A percentile compares a stretch with the other conserved stretches of the same genome.
Evolutionary conservation across 495 filamentous ascomycete genomes (phyloP).

Genomic region (Pyrenula aspistea): DNA sequence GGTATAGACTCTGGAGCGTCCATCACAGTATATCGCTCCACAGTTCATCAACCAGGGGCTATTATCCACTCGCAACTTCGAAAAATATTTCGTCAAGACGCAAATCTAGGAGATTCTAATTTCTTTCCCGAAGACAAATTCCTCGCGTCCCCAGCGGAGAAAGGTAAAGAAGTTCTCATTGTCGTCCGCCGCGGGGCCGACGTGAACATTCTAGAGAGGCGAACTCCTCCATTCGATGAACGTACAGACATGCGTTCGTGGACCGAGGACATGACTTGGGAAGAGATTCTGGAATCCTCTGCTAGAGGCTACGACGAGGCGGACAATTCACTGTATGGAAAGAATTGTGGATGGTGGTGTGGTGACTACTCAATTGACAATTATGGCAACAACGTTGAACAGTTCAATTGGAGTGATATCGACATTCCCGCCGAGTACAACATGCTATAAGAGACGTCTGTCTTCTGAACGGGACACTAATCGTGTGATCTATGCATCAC

Average conservation of each 20-base stretch:
- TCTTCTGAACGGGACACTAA: too few relatives aligned
- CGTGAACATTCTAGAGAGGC: slow-evolving; percentile 6
- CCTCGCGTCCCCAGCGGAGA: neutral
- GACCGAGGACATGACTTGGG: slow-evolving; percentile 7
- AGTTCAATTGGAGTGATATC: too few relatives aligned
- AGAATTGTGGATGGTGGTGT: too few relatives aligned
- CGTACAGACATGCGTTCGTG: slow-evolving; percentile 9
- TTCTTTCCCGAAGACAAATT: neutral
- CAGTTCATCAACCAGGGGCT: slow-evolving; percentile 1
- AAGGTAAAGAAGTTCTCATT: slow-evolving; percentile 10
- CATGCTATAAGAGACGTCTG: too few relatives aligned
- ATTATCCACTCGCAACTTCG: slow-evolving; percentile 3
- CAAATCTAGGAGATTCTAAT: slow-evolving; percentile 1
- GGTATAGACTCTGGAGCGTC: slow-evolving; percentile 6
- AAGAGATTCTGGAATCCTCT: slow-evolving; percentile 1
- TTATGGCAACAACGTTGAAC: too few relatives aligned
- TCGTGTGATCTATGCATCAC: too few relatives aligned
- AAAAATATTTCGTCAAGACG: slow-evolving; percentile 4
- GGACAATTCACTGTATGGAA: too few relatives aligned
- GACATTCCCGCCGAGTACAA: too few relatives aligned
- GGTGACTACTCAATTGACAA: too few relatives aligned
- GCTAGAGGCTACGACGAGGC: neutral
- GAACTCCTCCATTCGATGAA: slow-evolving; percentile 4
- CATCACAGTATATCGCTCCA: slow-evolving; percentile 9
- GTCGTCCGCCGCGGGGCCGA: slow-evolving; percentile 11